Evolutionary conservation across 2,329 filamentous ascomycete species (phyloP).

Genomic region (Colletotrichum sp.): DNA sequence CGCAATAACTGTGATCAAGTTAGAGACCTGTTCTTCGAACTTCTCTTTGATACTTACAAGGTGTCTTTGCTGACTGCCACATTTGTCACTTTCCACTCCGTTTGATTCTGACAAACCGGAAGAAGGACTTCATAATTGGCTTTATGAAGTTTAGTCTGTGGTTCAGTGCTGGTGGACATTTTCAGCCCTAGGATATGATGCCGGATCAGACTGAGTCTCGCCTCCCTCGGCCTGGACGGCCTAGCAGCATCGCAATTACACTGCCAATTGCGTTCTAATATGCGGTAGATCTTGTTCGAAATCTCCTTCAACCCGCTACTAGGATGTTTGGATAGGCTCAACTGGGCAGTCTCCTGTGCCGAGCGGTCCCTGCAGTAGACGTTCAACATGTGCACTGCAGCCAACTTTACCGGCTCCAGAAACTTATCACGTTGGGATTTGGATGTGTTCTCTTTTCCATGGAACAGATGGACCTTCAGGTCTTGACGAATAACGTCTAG

Average conservation of each 20-base stretch:
- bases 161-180: fast-evolving
- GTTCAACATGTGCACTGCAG: background rate
- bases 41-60: too few relatives aligned
- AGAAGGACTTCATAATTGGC: background rate
- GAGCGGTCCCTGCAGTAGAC: background rate
- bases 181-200: background rate
- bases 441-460: background rate
- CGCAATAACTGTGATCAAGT: fast-evolving
- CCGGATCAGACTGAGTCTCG: background rate
- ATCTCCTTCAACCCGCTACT: background rate
- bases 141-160: fast-evolving
- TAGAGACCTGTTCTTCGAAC: fast-evolving
- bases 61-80: background rate
- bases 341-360: background rate
- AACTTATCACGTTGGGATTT: background rate
- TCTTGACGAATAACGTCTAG: background rate
- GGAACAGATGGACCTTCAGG: background rate
- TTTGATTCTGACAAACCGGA: background rate
- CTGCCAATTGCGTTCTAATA: background rate
- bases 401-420: background rate
- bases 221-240: background rate
- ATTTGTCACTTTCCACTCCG: background rate
- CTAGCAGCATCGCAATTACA: background rate
- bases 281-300: background rate
- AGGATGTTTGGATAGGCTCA: background rate